Evolutionary conservation across 371 early-diverging fungal species (phyloP), one percentile per base, ranked within the genome.

Genomic region (Sporodiniella umbellata): DNA sequence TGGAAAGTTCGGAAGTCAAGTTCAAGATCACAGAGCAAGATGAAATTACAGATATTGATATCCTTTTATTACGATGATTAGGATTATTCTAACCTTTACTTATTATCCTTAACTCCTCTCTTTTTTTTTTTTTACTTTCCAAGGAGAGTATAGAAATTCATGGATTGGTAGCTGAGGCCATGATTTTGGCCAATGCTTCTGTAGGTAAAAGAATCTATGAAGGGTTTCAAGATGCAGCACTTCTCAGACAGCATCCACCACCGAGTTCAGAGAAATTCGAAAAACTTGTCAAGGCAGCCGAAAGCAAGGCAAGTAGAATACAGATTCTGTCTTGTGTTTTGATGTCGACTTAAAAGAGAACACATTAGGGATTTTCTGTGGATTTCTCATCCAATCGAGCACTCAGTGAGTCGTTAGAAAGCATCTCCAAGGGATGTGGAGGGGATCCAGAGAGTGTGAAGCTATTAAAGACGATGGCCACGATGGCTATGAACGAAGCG

Each of bases 81-180:
- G n/a, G n/a, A n/a, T n/a, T n/a, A n/a, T n/a, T n/a, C n/a, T n/a
- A n/a, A n/a, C n/a, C n/a, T n/a, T n/a, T n/a, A n/a, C n/a, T n/a
- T 28, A 38, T 10, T 37, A 47, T 45, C 1, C 45, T 52, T 48
- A 23, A 42, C 39, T 14, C 54, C 42, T 51, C 61, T 68, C 64
- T 53, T 68, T 42, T 10, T 42, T 26, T 53, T 14, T 33, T 58
- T 28, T 56, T 58, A 72, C 72, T 88, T 22, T 85, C 92, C 1
- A 94, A 95, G 56, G 73, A 83, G 47, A 71, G 87, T 12, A 79
- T 89, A 63, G 95, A 94, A 53, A 91, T 96, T 12, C 95, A 98
- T 70, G 87, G 87, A 6, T 74, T 99, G 8, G 93, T 99, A 21
- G 99, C 99, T 57, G 99, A 99, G 72, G 95, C 98, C 51, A 99